phyloP scores from a whole-genome alignment of 2,329 filamentous ascomycete genomes.

The Colletotrichum musicola region DNA sequence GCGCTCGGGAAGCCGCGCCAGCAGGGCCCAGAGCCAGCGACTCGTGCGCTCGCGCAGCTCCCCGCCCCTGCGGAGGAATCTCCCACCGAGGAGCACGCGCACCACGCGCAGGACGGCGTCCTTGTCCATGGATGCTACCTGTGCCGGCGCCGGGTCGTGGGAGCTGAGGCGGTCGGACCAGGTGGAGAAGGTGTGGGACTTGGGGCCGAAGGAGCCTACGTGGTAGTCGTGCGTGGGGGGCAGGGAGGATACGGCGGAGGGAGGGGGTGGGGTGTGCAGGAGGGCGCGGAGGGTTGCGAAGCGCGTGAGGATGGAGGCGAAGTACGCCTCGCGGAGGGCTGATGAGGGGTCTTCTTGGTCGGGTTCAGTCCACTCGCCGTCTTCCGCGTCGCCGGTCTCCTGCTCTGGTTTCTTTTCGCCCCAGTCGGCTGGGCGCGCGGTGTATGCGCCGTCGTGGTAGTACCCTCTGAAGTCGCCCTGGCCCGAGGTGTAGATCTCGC shows the following conservation, averaged over 20 bases:
- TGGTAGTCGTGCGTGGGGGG: conserved; percentile 65
- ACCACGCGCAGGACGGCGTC: conserved; percentile 75
- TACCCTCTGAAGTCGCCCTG: conserved; percentile 70
- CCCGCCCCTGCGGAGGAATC: conserved; percentile 71
- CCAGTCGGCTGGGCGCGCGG: conserved; percentile 65
- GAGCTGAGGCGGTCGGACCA: conserved; percentile 67
- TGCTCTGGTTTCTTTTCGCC: conserved; percentile 32
- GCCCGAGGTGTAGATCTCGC: conserved; percentile 61
- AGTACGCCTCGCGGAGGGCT: conserved; percentile 75
- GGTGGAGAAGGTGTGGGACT: conserved; percentile 60
- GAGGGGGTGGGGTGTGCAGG: conserved; percentile 69
- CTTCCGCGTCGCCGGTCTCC: conserved; percentile 44
- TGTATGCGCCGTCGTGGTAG: conserved; percentile 85
- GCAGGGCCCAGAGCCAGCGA: conserved; percentile 86
- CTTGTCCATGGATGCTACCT: conserved; percentile 75
- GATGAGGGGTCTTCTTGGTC: conserved; percentile 49
- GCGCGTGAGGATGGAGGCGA: conserved; percentile 71
- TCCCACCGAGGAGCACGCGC: conserved; percentile 73
- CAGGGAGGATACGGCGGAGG: conserved; percentile 65
- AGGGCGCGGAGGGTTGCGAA: conserved; percentile 74
- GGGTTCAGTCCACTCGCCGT: conserved; percentile 40
- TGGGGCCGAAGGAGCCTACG: conserved; percentile 66
- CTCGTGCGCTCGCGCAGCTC: conserved; percentile 76
- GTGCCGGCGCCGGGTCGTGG: conserved; percentile 69
- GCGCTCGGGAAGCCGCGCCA: conserved; percentile 79